Evolutionary conservation across 2,329 filamentous ascomycete species (phyloP), one percentile per base, ranked within the genome.

Genomic region (Sporothrix variecibatus): DNA sequence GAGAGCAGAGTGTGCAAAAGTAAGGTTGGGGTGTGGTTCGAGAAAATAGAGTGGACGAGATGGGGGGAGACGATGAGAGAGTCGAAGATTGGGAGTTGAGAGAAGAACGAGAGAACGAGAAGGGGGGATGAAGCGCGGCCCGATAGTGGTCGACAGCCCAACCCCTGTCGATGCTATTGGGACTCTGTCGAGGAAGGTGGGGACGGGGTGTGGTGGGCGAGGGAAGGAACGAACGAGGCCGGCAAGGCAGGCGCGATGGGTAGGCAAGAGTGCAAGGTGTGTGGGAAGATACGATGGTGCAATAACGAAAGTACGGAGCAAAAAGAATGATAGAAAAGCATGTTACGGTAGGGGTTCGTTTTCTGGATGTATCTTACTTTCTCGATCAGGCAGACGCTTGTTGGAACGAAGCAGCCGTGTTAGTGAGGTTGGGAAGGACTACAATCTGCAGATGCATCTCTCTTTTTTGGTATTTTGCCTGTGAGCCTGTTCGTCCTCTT

Each of bases 61-160:
- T 43, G 11, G n/a, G 43, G n/a, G 28, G 23, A 46, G n/a, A 26
- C 34, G 60, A 43, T 31, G 31, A 26, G 31, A 26, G 31, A 64
- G 60, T 9, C 60, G 60, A n/a, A 56, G 51, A 12, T 3, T 43
- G 40, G 3, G 40, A 43, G 9, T 43, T 43, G 60, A 64, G 31
- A 23, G 20, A 31, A 62, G 31, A n/a, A 34, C 34, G 17, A 64
- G 58, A n/a, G 20, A 12, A 23, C 38, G 31, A 64, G 34, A 64
- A 43, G 38, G 62, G 38, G 62, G 62, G 62, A 46, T 67, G 62
- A 46, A 65, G 38, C 38, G 72, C 72, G 72, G 72, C 46, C 53
- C 65, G 72, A 73, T 73, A 70, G 58, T 69, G 46, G 65, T 28
- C 62, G 23, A 38, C 40, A 40, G 58, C 72, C 20, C 28, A 51